Percentiles rank a stretch among this genome's conserved stretches.
Conservation (phyloP, 306 rosid genomes). For the Glycine latifolia region DNA sequence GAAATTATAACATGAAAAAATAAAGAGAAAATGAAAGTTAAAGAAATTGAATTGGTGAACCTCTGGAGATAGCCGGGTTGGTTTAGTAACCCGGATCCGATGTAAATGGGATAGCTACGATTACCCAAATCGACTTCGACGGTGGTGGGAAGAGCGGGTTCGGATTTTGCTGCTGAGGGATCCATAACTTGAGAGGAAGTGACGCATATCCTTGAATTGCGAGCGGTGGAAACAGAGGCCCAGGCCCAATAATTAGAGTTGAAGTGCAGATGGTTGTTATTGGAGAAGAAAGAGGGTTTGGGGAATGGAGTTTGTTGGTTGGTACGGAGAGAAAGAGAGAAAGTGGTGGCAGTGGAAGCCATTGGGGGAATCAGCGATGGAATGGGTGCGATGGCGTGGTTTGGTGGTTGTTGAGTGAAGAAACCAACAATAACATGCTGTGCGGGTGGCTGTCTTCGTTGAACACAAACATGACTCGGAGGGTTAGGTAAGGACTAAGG, state of each 20-base stretch:
- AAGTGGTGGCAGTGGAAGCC: slow-evolving; percentile 62
- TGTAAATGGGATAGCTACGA: slow-evolving; percentile 95
- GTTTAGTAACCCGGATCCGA: slow-evolving; percentile 82
- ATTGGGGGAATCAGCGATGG: slow-evolving; percentile 44
- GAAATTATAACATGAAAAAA: too few relatives aligned
- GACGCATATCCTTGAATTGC: slow-evolving; percentile 58
- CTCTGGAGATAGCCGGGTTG: slow-evolving; percentile 79
- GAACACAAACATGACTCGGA: not conserved
- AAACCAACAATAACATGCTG: not conserved
- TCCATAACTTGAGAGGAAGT: slow-evolving; percentile 74
- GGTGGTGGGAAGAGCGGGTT: slow-evolving; percentile 47
- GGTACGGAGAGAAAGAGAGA: slow-evolving; percentile 58
- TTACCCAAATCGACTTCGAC: slow-evolving; percentile 87
- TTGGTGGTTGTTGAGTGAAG: slow-evolving; percentile 52
- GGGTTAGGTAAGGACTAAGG: not conserved
- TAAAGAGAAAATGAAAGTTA: too few relatives aligned
- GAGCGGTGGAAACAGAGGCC: slow-evolving; percentile 27
- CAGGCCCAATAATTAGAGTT: slow-evolving; percentile 24
- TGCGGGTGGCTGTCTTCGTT: not conserved
- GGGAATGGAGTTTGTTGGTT: slow-evolving; percentile 38
- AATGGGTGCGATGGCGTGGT: not conserved
- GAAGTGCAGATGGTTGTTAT: slow-evolving; percentile 35
- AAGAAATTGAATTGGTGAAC: slow-evolving; percentile 35
- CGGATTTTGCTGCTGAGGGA: slow-evolving; percentile 54
- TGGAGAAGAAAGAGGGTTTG: slow-evolving; percentile 44